Evolutionary conservation across 1,284 basidiomycete genomes (phyloP).

Genomic region (Stygiomarasmius scandens): DNA sequence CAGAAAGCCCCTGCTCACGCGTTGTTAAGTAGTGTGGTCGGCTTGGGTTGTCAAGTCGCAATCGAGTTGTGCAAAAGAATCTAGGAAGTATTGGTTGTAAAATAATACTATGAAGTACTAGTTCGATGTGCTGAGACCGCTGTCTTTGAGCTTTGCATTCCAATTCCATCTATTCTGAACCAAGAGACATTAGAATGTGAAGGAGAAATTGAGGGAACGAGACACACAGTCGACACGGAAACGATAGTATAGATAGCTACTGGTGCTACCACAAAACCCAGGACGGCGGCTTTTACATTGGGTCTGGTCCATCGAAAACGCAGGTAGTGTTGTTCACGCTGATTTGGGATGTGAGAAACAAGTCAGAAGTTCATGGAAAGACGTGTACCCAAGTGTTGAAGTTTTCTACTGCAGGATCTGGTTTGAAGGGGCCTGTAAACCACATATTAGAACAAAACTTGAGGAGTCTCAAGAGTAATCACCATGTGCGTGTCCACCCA

Average conservation of each 20-base stretch:
- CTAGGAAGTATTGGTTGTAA: constrained; percentile 35
- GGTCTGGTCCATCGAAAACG: constrained; percentile 77
- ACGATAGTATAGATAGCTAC: constrained; percentile 43
- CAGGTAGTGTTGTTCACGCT: constrained; percentile 83
- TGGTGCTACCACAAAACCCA: constrained; percentile 52
- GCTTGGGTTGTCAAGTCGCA: constrained; percentile 85
- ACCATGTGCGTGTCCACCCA: constrained; percentile 51
- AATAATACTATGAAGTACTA: constrained; percentile 25
- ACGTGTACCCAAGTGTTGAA: constrained; percentile 14
- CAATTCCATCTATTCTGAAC: constrained; percentile 50
- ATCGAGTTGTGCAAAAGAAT: constrained; percentile 88
- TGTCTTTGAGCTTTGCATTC: constrained; percentile 47
- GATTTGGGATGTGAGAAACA: constrained; percentile 14
- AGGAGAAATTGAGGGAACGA: background rate
- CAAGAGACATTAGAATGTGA: constrained; percentile 1
- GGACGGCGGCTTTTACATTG: constrained; percentile 55
- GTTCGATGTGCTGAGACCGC: constrained; percentile 34
- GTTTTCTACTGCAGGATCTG: constrained; percentile 15
- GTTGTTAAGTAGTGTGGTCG: constrained; percentile 83
- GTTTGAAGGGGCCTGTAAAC: constrained; percentile 11
- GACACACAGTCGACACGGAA: constrained; percentile 39
- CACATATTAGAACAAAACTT: background rate
- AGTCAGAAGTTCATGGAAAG: constrained; percentile 79
- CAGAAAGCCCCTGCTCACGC: constrained; percentile 94
- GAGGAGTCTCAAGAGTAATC: constrained; percentile 23